Conservation (phyloP, 2,329 filamentous ascomycete genomes). For the Gnomoniopsis sp. region DNA sequence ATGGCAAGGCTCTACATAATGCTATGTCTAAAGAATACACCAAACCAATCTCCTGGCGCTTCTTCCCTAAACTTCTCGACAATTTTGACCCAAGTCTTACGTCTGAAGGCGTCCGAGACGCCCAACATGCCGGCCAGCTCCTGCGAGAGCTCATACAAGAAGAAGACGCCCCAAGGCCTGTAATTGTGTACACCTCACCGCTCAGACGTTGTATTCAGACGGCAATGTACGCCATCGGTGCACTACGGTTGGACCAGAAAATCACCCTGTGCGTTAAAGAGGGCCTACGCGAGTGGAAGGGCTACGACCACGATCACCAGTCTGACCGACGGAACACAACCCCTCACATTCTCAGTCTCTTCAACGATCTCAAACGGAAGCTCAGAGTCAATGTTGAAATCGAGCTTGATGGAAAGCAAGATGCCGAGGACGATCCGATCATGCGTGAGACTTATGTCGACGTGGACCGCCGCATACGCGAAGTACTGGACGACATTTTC, state of each 20-base stretch:
- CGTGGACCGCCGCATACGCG: slow-evolving; percentile 11
- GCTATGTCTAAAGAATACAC: neutral
- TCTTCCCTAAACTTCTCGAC: slow-evolving; percentile 1
- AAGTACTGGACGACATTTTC: slow-evolving; percentile 13
- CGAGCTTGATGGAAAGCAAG: neutral
- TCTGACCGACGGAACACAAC: slow-evolving; percentile 3
- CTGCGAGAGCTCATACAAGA: neutral
- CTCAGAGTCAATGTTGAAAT: neutral
- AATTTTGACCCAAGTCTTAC: slow-evolving; percentile 10
- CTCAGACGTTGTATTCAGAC: slow-evolving; percentile 15
- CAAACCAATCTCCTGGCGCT: slow-evolving; percentile 11
- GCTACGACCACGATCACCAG: slow-evolving; percentile 12
- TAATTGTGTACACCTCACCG: slow-evolving; percentile 9
- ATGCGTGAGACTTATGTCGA: slow-evolving; percentile 11
- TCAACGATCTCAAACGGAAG: neutral
- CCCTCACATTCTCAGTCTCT: neutral
- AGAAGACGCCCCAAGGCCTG: neutral
- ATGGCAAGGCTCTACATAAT: slow-evolving; percentile 13
- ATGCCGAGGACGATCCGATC: neutral
- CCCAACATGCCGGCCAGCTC: neutral
- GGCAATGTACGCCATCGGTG: slow-evolving; percentile 4
- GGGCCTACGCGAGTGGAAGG: slow-evolving; percentile 17
- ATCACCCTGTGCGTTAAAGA: slow-evolving; percentile 9
- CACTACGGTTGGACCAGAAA: neutral
- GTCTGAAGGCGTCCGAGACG: neutral